Evolutionary conservation across 2,329 filamentous ascomycete species (phyloP).

Genomic region (Hypocreales sp.): DNA sequence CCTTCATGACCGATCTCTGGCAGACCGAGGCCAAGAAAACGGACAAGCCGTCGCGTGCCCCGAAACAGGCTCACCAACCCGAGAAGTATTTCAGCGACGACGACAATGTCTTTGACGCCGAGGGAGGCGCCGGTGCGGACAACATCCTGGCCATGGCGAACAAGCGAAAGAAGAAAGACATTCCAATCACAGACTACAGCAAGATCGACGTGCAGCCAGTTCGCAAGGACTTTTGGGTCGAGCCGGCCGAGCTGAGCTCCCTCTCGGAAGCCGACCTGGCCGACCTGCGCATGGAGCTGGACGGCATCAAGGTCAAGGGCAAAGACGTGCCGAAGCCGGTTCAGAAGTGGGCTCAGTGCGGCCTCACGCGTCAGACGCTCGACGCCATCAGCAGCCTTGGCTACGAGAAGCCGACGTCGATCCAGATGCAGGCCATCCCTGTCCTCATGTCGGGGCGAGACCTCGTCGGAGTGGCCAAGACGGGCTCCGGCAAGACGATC

Average conservation of each 20-base stretch:
- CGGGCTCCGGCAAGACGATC: conserved; percentile 92
- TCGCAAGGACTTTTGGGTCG: conserved; percentile 88
- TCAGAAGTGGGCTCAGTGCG: conserved; percentile 92
- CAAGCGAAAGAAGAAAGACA: conserved; percentile 85
- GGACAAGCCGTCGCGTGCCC: conserved; percentile 15
- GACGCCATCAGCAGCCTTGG: conserved; percentile 71
- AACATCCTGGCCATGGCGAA: conserved; percentile 36
- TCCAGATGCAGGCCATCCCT: conserved; percentile 89
- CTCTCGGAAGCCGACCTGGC: conserved; percentile 76
- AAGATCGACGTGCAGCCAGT: conserved; percentile 78
- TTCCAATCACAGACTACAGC: conserved; percentile 73
- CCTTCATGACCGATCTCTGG: conserved; percentile 74
- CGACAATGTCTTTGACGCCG: conserved; percentile 43
- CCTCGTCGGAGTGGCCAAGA: conserved; percentile 93
- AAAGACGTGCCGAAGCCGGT: conserved; percentile 85
- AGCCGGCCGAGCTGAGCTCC: conserved; percentile 67
- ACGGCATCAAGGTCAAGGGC: conserved; percentile 87
- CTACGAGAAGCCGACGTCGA: conserved; percentile 80
- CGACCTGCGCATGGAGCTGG: conserved; percentile 70
- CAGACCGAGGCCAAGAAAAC: conserved; percentile 33
- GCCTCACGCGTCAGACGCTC: conserved; percentile 70
- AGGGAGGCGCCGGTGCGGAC: conserved; percentile 30
- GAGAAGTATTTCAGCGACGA: conserved; percentile 84
- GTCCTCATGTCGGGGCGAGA: conserved; percentile 93
- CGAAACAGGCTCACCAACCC: conserved; percentile 48